Evolutionary conservation across 805 yeast genomes (phyloP), one percentile per base, ranked within the genome.

Genomic region (Hanseniaspora taiwanica): DNA sequence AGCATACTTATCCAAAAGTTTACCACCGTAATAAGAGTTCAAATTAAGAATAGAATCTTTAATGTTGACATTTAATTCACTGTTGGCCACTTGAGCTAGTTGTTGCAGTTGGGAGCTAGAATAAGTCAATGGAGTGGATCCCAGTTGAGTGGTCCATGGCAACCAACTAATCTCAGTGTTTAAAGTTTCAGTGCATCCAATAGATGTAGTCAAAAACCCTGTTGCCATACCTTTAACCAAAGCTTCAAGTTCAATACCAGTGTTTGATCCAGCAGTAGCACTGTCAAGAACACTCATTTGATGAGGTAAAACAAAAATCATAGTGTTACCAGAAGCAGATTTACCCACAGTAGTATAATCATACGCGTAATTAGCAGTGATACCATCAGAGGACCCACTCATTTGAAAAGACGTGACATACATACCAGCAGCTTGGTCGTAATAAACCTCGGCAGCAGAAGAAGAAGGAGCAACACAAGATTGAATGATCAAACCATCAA

Each of bases 371-470:
- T 59, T 52, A 9, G 76, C 79, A 20, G 61, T 46, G 3, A 58
- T 44, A 14, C 75, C 74, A 20, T 63, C 60, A 13, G 67, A 48
- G 19, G 67, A 54, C 40, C 81, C 83, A 17, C 51, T 48, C 17
- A 78, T 50, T 3, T 51, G 42, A 16, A 76, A 77, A 25, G 64
- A 66, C 2, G 68, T 66, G 3, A 71, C 74, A 52, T 78, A 81
- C 47, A 67, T 62, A 32, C 93, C 93, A 32, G 91, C 87, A 17
- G 81, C 74, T 34, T 61, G 48, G 54, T 79, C 87, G 52, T 77
- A 76, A 45, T 55, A 60, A 6, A 61, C 54, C 19, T 68, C 72
- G 24, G 57, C 53, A 8, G 48, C 45, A 36, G 55, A 42, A n/a
- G 49, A 55, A 6, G 51, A 53, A 21, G 74, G 67, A 8, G 74